Base-by-base conservation (phyloP, 164 flowering plant genomes). In the Stephania japonica region DNA sequence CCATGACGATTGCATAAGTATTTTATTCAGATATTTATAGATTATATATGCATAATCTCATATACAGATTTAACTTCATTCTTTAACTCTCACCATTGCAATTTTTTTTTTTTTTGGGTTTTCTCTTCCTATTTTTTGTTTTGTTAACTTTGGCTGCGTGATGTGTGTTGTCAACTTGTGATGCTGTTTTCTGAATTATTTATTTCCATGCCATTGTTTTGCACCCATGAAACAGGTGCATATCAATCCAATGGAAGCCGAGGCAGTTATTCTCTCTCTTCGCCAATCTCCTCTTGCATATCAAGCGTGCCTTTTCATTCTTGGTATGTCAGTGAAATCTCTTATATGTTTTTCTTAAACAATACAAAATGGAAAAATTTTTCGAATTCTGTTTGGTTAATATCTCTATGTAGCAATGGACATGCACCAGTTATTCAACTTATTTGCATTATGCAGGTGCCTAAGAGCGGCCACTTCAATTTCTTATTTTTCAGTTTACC, bases 281-380 rank as follows among this genome's bases (percentile, higher is more conserved):
- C 76, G 85, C 14, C 97, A 87, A 71, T 87, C 99, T 67, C 81
- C 94, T 69, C 91, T 76, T 27, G 96, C 97, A 41, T 92, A 95
- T 74, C 85, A 81, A 72, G 82, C 89, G 32, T 95, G 99, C 77
- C 88, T 86, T 75, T 95, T 78, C 70, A 95, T 95, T 80, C 88
- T 95, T 72, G 97, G 99, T 95, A 80, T 82, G 92, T 70, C 26
- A 43, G 42, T 27, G 61, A 16, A 65, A 50, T 19, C 2, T 21
- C 18, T 18, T 21, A 19, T 56, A 18, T n/a, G 7, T 56, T 56
- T 19, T 56, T n/a, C n/a, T n/a, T 56, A 56, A 19, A 16, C 5
- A 56, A 56, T 56, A 56, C 8, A 21, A 56, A 21, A 56, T 56
- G 63, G 61, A 10, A 18, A n/a, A 53, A 10, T 53, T 53, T 53